Percentiles rank a stretch among this genome's conserved stretches.
Conservation (phyloP, 1,139 yeast species). For the Debaryomyces singareniensis region DNA sequence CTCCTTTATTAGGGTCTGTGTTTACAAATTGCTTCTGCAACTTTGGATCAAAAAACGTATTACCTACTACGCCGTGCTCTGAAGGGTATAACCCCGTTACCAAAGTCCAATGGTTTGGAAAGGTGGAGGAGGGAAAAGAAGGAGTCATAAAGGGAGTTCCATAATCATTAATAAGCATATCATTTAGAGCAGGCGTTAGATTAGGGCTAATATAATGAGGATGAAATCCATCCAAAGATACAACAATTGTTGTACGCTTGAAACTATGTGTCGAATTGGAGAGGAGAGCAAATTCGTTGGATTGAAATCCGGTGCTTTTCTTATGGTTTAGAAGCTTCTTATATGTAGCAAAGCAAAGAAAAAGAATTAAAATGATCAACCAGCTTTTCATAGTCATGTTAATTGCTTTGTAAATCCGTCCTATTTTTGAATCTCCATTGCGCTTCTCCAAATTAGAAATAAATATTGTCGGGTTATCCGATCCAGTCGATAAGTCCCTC, state of each 20-base stretch:
- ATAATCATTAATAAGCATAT: slow-evolving; percentile 45
- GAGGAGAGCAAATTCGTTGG: no score
- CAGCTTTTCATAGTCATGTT: neutral
- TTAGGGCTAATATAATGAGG: slow-evolving; percentile 74
- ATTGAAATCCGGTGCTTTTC: slow-evolving; percentile 1
- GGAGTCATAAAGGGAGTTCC: slow-evolving; percentile 85
- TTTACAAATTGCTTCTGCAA: slow-evolving; percentile 54
- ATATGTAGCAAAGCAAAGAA: neutral
- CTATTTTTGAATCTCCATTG: no score
- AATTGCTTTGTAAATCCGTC: neutral
- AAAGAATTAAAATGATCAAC: neutral
- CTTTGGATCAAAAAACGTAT: slow-evolving; percentile 66
- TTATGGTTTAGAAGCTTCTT: neutral
- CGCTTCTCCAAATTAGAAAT: no score
- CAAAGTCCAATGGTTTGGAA: slow-evolving; percentile 89
- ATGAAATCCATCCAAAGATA: slow-evolving; percentile 85
- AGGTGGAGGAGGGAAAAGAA: slow-evolving; percentile 82
- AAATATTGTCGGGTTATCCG: neutral
- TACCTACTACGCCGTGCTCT: slow-evolving; percentile 84
- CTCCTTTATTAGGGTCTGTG: slow-evolving; percentile 52
- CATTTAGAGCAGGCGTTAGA: slow-evolving; percentile 66
- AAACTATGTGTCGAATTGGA: slow-evolving; percentile 69
- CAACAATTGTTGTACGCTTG: slow-evolving; percentile 68
- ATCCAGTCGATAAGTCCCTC: neutral
- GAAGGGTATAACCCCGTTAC: slow-evolving; percentile 82